These are phyloP conservation scores for Zychaea mexicana DNA, from an alignment of 371 early-diverging fungal genomes.

Conservation along the genomic window DNA sequence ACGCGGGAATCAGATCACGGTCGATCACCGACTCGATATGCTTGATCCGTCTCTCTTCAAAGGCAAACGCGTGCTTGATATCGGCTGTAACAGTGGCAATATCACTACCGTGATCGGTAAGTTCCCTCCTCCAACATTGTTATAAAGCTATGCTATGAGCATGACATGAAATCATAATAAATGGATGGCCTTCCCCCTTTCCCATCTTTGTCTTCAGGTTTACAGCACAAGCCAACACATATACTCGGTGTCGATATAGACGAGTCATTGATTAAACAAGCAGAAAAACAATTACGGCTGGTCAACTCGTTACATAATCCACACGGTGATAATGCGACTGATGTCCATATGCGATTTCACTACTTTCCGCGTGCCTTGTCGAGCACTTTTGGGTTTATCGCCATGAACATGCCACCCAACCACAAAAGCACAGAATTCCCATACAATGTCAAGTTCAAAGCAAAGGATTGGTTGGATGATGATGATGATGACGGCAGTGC, in stretches of 20 bases:
- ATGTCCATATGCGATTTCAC: slow-evolving; percentile 31
- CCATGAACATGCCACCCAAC: slow-evolving; percentile 25
- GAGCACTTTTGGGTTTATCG: slow-evolving; percentile 55
- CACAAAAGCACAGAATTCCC: slow-evolving; percentile 52
- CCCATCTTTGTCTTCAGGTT: slow-evolving; percentile 28
- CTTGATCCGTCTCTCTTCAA: slow-evolving; percentile 57
- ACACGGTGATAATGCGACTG: slow-evolving; percentile 12
- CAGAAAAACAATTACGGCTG: slow-evolving; percentile 47
- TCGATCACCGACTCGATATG: slow-evolving; percentile 67
- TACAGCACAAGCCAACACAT: slow-evolving; percentile 39
- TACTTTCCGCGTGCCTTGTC: slow-evolving; percentile 71
- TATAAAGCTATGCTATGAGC: no score
- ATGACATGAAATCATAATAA: no score
- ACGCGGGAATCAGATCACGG: slow-evolving; percentile 7
- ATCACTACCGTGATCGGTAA: slow-evolving; percentile 68
- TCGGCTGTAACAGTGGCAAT: slow-evolving; percentile 86
- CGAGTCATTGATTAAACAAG: slow-evolving; percentile 62
- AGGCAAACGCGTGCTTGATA: slow-evolving; percentile 71
- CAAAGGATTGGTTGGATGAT: slow-evolving; percentile 32
- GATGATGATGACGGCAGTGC: no score
- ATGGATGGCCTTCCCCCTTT: no score
- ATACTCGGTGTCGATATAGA: slow-evolving; percentile 85
- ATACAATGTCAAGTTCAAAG: slow-evolving; percentile 60
- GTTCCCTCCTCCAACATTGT: no score
- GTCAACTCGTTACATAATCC: slow-evolving; percentile 47